Evolutionary conservation across 495 filamentous ascomycete species (phyloP), one percentile per base, ranked within the genome.

Genomic region (Hypoxylon trugodes): DNA sequence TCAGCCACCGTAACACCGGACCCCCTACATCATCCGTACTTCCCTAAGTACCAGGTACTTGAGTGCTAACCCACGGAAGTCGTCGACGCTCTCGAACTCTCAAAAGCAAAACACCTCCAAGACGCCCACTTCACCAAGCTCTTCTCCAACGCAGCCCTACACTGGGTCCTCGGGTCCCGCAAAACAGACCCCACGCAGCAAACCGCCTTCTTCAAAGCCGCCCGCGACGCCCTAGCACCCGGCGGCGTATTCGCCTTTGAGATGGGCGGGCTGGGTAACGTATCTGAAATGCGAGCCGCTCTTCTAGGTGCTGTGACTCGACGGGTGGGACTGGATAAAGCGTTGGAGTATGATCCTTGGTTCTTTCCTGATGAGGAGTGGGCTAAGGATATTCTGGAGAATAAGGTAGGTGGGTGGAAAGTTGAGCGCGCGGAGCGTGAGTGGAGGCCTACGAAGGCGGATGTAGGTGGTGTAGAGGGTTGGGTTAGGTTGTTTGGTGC

Each of bases 131-230:
- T 76, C 78, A 84, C 83, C 61, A 91, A 91, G 70, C 77, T 90
- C 60, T 89, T 93, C 70, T 90, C 87, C 35, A 93, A 93, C 66
- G 90, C 90, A 0, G 90, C 90, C 0, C 73, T 93, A 35, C 90
- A 93, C 75, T 94, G 90, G 90, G 87, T 94, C 67, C 79, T 93
- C 16, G 79, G 52, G 13, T 69, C 52, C 50, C 71, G 33, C 69
- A 76, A 35, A 56, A 60, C 54, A 2, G 56, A 65, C 45, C 56
- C 64, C 1, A 53, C 30, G 21, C 21, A 12, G 0, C 64, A 61
- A 26, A 26, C 33, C 1, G n/a, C 6, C 1, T 76, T 81, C 65
- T 81, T 93, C 61, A 59, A 56, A 2, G 81, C 74, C 8, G 77
- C 82, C 3, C 71, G 77, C 32, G 70, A 69, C 26, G 76, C 80